These are phyloP conservation scores for Yamadazyma kanchanaburiensis DNA, from an alignment of 1,139 yeast species.

Conservation along the genomic window DNA sequence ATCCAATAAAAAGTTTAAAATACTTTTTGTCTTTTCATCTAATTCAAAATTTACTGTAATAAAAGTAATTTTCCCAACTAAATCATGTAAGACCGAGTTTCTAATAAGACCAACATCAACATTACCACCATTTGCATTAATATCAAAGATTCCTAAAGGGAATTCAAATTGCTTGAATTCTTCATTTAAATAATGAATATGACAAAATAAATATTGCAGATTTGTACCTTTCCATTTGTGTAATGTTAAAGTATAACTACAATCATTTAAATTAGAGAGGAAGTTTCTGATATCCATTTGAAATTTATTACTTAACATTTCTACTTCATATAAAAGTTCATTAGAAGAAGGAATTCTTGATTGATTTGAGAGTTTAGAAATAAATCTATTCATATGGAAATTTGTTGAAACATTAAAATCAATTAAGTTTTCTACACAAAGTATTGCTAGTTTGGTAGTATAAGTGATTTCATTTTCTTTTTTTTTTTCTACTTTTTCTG, in stretches of 20 bases:
- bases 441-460: constrained; percentile 9
- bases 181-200: constrained; percentile 17
- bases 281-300: constrained; percentile 17
- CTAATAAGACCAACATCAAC: constrained; percentile 11
- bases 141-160: constrained; percentile 19
- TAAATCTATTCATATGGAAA: constrained; percentile 13
- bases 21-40: constrained; percentile 15
- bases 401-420: constrained; percentile 17
- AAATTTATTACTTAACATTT: constrained; percentile 17
- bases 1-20: constrained; percentile 18
- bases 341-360: constrained; percentile 15
- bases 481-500: not conserved
- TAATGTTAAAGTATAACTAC: constrained; percentile 17
- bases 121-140: constrained; percentile 6
- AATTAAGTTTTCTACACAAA: constrained; percentile 19
- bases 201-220: constrained; percentile 15
- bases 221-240: constrained; percentile 20
- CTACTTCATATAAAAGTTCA: constrained; percentile 16
- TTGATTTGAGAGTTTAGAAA: constrained; percentile 8
- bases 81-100: constrained; percentile 11
- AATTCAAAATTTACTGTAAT: constrained; percentile 20
- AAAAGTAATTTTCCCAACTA: constrained; percentile 13
- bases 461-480: constrained; percentile 1
- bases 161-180: constrained; percentile 16
- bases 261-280: constrained; percentile 12